Evolutionary conservation across 495 filamentous ascomycete species (phyloP), one percentile per base, ranked within the genome.

Genomic region (Aspergillus bridgeri): DNA sequence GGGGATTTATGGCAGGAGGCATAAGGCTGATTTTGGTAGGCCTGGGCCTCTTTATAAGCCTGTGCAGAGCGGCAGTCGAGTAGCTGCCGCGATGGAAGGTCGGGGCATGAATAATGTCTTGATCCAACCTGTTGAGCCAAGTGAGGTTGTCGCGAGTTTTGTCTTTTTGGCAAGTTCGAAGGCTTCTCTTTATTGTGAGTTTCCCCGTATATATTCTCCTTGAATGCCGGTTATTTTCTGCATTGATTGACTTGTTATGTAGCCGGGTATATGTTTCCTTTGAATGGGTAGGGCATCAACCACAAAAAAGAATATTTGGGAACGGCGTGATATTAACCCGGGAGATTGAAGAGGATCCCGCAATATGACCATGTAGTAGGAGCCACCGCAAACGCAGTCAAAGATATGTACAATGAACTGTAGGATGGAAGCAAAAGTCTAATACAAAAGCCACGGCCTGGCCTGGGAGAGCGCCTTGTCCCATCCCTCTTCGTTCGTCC

Each of bases 121-220:
- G 24, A 79, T 79, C 4, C 69, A 81, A 18, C 75, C 83, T 3
- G 83, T 83, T 2, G 77, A 86, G 71, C 85, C 84, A 5, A 81
- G 78, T 53, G 84, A 89, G 67, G 78, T 86, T 55, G 85, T 83
- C 5, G 79, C 84, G 6, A 81, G 78, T 44, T 88, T 79, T 67
- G 79, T 88, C 1, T 87, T 87, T 60, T 60, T 87, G 56, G 83
- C 84, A 0, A 79, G 77, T 49, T 65, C 73, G 49, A 82, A 85
- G 58, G 73, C 79, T 42, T 73, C 79, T 42, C 61, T 86, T 46
- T 85, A 78, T 62, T 81, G 73, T 78, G 62, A 56, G 71, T 70
- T 23, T 51, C n/a, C n/a, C n/a, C n/a, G n/a, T 21, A 5, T 20
- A 8, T 11, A 24, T 29, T 15, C 1, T 23, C n/a, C 17, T 7